Evolutionary conservation across 164 flowering plant genomes (phyloP), one percentile per base, ranked within the genome.

Genomic region (Malania oleifera): DNA sequence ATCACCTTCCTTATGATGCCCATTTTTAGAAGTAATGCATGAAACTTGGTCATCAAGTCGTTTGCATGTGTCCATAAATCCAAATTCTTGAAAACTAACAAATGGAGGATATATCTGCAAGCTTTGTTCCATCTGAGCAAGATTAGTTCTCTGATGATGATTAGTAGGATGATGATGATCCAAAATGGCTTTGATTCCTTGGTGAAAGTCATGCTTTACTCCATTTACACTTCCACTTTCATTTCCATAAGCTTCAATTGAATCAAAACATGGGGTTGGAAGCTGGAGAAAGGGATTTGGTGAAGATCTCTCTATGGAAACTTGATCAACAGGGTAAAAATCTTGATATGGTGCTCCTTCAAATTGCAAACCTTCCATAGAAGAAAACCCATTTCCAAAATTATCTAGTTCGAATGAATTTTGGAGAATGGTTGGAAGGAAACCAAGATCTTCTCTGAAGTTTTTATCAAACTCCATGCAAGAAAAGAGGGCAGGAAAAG

Each of bases 381-480:
- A 22, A 24, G 61, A 29, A 18, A 53, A 46, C 15, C 34, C 56
- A 50, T 57, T 52, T 17, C 35, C 25, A 1, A 19, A 4, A 0
- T 27, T n/a, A n/a, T n/a, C 54, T 18, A 39, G 24, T 34, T 45
- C 59, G 17, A 41, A 22, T 6, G 54, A 17, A 26, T 26, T 54
- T 3, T 61, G 20, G 47, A 57, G 24, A 15, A 61, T 40, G 59
- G 31, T 53, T 12, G 63, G 44, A 29, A 70, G 31, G 45, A 41
- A 41, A 41, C 61, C 61, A 18, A 50, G 49, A 39, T n/a, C n/a
- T n/a, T 66, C 70, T 45, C 31, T 60, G 8, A 52, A 51, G 53
- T 27, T 63, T 28, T 46, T 29, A 26, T 54, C 65, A 23, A 69
- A 22, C 52, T 63, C 72, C 72, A 69, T 69, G 67, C 72, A 57